A percentile compares a stretch with the other conserved stretches of the same genome.
These are phyloP conservation scores for Chaetothyriales sp. DNA, from an alignment of 2,329 filamentous ascomycete genomes.

Conservation along the genomic window DNA sequence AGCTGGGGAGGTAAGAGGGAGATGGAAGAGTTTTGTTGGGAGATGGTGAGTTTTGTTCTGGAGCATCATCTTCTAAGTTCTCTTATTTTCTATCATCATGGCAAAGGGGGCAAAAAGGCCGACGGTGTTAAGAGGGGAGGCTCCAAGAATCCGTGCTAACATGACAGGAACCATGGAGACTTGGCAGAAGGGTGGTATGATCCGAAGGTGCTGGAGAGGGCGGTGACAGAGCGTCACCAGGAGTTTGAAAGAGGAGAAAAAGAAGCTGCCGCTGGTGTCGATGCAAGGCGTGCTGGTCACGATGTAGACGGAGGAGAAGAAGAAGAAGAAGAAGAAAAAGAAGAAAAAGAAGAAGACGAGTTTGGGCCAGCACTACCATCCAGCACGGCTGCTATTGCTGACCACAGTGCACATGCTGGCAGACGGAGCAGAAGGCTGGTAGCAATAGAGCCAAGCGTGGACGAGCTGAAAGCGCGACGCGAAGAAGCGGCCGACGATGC, in stretches of 20 bases:
- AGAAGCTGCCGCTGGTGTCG: background rate
- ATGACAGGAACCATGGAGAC: conserved; percentile 62
- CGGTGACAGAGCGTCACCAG: conserved; percentile 11
- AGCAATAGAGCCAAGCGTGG: conserved; percentile 53
- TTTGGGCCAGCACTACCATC: conserved; percentile 44
- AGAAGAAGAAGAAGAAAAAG: conserved; percentile 21
- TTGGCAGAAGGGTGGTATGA: conserved; percentile 90
- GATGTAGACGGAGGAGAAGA: background rate
- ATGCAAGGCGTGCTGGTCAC: background rate
- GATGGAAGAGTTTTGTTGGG: conserved; percentile 85
- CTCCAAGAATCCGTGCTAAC: conserved; percentile 6
- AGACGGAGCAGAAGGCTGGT: conserved; percentile 27
- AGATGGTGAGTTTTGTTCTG: conserved; percentile 53
- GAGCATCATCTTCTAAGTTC: background rate
- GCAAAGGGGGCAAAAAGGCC: conserved; percentile 31
- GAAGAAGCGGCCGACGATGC: conserved; percentile 29
- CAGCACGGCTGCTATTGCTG: conserved; percentile 8
- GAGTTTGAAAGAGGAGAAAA: background rate
- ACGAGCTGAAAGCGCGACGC: conserved; percentile 55
- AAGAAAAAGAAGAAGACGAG: conserved; percentile 46
- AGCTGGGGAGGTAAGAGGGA: conserved; percentile 61
- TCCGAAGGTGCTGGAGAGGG: conserved; percentile 51
- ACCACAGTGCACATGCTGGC: conserved; percentile 18
- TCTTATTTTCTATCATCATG: background rate
- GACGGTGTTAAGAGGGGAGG: conserved; percentile 1